These are phyloP conservation scores for Colletotrichum lini DNA, from an alignment of 2,329 filamentous ascomycete genomes.

Conservation along the genomic window DNA sequence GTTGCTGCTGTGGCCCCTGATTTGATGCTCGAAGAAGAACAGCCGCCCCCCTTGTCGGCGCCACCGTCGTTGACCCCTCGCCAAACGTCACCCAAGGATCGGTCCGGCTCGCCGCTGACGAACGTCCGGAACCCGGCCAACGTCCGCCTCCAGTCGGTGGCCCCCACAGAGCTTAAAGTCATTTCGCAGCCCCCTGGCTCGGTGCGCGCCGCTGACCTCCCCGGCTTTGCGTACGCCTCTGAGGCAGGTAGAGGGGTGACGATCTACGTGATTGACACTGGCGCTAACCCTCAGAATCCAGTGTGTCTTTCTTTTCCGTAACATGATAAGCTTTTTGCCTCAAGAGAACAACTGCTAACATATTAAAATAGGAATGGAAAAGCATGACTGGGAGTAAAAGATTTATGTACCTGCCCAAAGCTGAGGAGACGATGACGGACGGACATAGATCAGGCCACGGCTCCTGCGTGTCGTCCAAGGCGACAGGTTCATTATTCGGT, in stretches of 20 bases:
- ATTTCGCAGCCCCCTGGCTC: constrained; percentile 30
- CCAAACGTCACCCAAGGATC: background rate
- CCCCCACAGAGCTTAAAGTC: constrained; percentile 20
- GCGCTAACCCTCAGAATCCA: constrained; percentile 8
- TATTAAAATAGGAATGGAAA: constrained; percentile 13
- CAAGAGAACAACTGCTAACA: background rate
- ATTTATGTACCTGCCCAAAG: constrained; percentile 5
- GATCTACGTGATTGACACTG: constrained; percentile 25
- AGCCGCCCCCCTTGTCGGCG: background rate
- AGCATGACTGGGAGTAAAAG: constrained; percentile 4
- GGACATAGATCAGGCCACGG: constrained; percentile 5
- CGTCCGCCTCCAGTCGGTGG: constrained; percentile 1
- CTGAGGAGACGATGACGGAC: background rate
- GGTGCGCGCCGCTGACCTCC: background rate
- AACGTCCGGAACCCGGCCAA: background rate
- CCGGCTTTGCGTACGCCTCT: constrained; percentile 25
- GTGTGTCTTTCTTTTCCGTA: background rate
- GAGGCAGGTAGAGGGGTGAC: constrained; percentile 29
- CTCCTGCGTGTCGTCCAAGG: constrained; percentile 31
- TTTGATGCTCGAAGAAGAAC: constrained; percentile 1
- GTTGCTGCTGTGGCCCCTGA: constrained; percentile 10
- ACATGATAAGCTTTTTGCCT: too few species aligned
- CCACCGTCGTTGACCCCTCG: background rate
- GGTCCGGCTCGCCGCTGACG: background rate
- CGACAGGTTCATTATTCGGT: constrained; percentile 12